Percentiles rank a stretch among this genome's conserved stretches.
Evolutionary conservation across 495 filamentous ascomycete species (phyloP).

Genomic region (Amphirosellinia nigrospora): DNA sequence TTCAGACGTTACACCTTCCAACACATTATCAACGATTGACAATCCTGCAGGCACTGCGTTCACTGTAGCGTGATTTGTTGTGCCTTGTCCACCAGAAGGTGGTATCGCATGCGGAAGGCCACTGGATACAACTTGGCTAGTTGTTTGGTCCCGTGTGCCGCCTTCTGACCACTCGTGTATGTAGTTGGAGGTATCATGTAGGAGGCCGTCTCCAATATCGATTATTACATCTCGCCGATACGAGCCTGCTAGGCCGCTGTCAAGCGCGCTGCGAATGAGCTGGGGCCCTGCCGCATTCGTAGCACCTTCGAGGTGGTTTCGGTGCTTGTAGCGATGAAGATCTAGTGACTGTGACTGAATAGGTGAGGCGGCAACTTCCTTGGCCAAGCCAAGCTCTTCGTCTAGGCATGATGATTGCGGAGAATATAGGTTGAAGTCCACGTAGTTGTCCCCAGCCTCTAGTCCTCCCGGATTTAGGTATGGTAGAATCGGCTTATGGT

Average conservation of each 20-base stretch:
- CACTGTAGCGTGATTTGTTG: background rate
- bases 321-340: background rate
- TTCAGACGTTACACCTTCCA: constrained; percentile 1
- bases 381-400: constrained; percentile 43
- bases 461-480: constrained; percentile 48
- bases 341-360: constrained; percentile 24
- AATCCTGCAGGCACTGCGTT: background rate
- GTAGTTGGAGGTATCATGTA: background rate
- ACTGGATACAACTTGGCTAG: background rate
- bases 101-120: background rate
- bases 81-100: background rate
- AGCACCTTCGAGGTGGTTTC: background rate
- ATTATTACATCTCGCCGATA: background rate
- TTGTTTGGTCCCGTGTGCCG: background rate
- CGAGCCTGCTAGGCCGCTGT: background rate
- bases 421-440: constrained; percentile 60
- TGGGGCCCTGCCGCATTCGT: background rate
- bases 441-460: constrained; percentile 50
- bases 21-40: background rate
- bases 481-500: constrained; percentile 42
- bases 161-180: background rate
- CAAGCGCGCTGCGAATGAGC: background rate
- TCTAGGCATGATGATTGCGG: constrained; percentile 51
- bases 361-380: constrained; percentile 33
- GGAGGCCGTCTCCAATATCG: background rate